Percentiles rank a stretch among this genome's conserved stretches.
Evolutionary conservation across 495 filamentous ascomycete species (phyloP).

Genomic region (Melanomma pulvis-pyrius): DNA sequence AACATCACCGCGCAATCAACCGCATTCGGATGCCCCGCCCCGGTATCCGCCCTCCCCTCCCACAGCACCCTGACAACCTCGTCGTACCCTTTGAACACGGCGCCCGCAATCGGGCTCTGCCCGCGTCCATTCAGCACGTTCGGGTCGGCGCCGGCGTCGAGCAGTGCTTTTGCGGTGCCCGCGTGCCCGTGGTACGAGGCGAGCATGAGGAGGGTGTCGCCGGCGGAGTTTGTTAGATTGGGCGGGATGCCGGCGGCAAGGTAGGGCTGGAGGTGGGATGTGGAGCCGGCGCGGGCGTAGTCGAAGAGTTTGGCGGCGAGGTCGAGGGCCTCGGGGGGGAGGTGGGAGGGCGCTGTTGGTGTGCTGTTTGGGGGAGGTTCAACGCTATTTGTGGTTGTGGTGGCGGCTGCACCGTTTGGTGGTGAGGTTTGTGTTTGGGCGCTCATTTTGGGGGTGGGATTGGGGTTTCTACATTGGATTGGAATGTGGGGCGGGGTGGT

Average conservation of each 20-base stretch:
- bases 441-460: neutral
- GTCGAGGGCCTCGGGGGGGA: constrained; percentile 47
- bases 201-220: constrained; percentile 51
- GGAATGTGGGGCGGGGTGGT: neutral
- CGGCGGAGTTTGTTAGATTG: constrained; percentile 48
- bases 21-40: constrained; percentile 45
- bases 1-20: constrained; percentile 48
- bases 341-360: constrained; percentile 18
- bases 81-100: constrained; percentile 49
- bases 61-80: constrained; percentile 45
- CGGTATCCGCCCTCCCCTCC: constrained; percentile 43
- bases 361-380: neutral
- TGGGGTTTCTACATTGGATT: neutral
- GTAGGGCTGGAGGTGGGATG: constrained; percentile 39
- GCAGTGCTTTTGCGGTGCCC: constrained; percentile 40
- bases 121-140: constrained; percentile 48
- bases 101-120: constrained; percentile 47
- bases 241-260: constrained; percentile 46
- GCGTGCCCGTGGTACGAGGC: constrained; percentile 46
- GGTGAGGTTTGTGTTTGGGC: neutral
- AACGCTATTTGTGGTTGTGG: neutral
- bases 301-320: constrained; percentile 50
- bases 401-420: constrained; percentile 5
- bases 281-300: constrained; percentile 44
- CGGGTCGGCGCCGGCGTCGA: constrained; percentile 42